Evolutionary conservation across 306 rosid genomes (phyloP).

Genomic region (Astragalus glycyphyllos): DNA sequence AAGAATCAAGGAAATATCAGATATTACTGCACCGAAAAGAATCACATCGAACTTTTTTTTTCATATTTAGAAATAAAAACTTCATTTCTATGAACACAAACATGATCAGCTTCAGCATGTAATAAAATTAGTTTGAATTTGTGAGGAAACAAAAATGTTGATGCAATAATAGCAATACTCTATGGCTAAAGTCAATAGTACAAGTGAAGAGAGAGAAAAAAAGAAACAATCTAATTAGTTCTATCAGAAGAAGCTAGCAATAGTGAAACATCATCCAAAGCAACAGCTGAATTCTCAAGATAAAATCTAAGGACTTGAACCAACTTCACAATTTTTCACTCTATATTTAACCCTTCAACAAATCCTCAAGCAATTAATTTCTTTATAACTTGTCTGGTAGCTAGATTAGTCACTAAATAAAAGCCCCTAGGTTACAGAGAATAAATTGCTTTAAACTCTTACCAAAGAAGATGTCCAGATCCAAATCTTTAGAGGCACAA

Average conservation of each 20-base stretch:
- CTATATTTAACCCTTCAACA: conserved; percentile 28
- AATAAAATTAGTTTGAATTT: background rate
- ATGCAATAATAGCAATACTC: background rate
- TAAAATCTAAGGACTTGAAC: background rate
- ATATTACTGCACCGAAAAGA: background rate
- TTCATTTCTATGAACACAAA: background rate
- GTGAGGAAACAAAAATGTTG: background rate
- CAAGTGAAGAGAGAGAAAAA: too few relatives aligned
- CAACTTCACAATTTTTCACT: background rate
- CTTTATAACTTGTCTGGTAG: conserved; percentile 1
- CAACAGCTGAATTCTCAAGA: background rate
- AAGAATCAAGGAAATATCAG: background rate
- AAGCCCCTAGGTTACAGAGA: background rate
- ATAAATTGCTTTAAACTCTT: background rate
- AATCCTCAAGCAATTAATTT: conserved; percentile 23
- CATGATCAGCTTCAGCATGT: background rate
- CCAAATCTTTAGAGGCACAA: conserved; percentile 38
- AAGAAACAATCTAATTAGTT: background rate
- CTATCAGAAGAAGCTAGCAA: background rate
- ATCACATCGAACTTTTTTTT: background rate
- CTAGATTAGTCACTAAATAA: conserved; percentile 3
- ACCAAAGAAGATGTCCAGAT: conserved; percentile 44
- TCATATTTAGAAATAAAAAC: background rate
- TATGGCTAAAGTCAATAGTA: too few relatives aligned
- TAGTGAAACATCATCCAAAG: background rate